Percentiles rank a stretch among this genome's conserved stretches.
These are phyloP conservation scores for Lophiostoma macrostomum DNA, from an alignment of 495 filamentous ascomycete genomes.

Conservation along the genomic window DNA sequence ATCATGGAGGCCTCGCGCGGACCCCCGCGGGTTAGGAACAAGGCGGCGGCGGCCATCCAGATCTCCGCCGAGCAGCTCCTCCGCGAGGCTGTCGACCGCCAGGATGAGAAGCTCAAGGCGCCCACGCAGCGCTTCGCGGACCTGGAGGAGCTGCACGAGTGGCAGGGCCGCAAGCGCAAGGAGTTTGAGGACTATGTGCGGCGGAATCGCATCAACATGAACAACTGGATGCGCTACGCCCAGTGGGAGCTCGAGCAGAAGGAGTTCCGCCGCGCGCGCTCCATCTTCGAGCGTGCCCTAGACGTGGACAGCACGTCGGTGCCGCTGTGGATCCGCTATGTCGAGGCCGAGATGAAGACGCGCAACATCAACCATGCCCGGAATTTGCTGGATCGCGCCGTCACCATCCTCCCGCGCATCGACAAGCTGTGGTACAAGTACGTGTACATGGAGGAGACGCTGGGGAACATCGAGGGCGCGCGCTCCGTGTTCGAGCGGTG, in stretches of 20 bases:
- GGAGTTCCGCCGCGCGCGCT: slow-evolving; percentile 92
- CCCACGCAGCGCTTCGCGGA: slow-evolving; percentile 95
- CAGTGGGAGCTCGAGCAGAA: slow-evolving; percentile 98
- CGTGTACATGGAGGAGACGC: slow-evolving; percentile 97
- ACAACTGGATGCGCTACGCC: slow-evolving; percentile 98
- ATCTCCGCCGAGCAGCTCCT: slow-evolving; percentile 97
- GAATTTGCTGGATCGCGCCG: slow-evolving; percentile 90
- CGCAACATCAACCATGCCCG: slow-evolving; percentile 93
- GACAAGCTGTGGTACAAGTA: slow-evolving; percentile 99
- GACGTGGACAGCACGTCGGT: slow-evolving; percentile 87
- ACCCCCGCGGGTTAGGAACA: slow-evolving; percentile 96
- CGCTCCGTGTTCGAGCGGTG: slow-evolving; percentile 95
- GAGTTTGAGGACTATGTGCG: slow-evolving; percentile 98
- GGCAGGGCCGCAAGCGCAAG: slow-evolving; percentile 89
- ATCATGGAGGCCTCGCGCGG: slow-evolving; percentile 91
- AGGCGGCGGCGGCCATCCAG: slow-evolving; percentile 68
- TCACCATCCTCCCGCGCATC: slow-evolving; percentile 84
- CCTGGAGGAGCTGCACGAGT: slow-evolving; percentile 96
- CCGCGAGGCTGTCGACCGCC: slow-evolving; percentile 94
- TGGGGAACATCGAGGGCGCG: slow-evolving; percentile 88
- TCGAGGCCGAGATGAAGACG: slow-evolving; percentile 89
- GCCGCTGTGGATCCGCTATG: slow-evolving; percentile 81
- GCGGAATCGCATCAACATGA: slow-evolving; percentile 91
- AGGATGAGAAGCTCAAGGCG: slow-evolving; percentile 81
- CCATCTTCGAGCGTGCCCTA: slow-evolving; percentile 91